A percentile compares a stretch with the other conserved stretches of the same genome.
phyloP scores from a whole-genome alignment of 2,329 filamentous ascomycete genomes.

The Diaporthe longicolla region DNA sequence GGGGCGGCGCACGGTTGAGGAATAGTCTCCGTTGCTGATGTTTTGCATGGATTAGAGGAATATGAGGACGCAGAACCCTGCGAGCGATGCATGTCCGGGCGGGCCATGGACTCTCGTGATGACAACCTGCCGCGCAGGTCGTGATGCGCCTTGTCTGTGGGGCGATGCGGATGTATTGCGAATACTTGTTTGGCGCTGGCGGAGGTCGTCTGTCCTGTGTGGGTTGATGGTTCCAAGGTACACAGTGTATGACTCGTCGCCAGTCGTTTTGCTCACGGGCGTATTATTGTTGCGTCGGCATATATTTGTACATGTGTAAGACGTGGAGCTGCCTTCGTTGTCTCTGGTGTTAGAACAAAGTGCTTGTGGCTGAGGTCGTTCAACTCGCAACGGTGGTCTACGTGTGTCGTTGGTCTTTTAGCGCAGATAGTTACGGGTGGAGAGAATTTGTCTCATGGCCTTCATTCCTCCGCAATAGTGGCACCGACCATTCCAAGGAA shows the following conservation, averaged over 20 bases:
- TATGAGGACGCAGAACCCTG: background rate
- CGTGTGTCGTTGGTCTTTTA: background rate
- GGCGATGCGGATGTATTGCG: too few relatives aligned
- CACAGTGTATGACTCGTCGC: background rate
- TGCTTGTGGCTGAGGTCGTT: background rate
- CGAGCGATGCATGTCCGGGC: background rate
- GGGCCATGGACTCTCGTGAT: background rate
- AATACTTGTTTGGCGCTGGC: too few relatives aligned
- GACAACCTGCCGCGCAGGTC: too few relatives aligned
- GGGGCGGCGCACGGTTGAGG: background rate
- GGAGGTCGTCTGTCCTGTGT: too few relatives aligned
- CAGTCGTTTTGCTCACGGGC: background rate
- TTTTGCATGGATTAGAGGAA: background rate
- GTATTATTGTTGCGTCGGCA: background rate
- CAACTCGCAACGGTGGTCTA: background rate
- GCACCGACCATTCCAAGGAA: background rate
- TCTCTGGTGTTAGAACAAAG: background rate
- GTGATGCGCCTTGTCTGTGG: background rate
- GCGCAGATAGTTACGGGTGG: background rate
- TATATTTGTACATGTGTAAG: background rate
- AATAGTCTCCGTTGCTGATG: background rate
- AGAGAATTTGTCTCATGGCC: background rate
- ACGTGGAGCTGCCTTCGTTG: background rate
- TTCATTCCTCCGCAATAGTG: background rate
- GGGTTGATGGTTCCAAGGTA: background rate